phyloP scores from a whole-genome alignment of 179 eudicot genomes.

The Corrigiola litoralis region DNA sequence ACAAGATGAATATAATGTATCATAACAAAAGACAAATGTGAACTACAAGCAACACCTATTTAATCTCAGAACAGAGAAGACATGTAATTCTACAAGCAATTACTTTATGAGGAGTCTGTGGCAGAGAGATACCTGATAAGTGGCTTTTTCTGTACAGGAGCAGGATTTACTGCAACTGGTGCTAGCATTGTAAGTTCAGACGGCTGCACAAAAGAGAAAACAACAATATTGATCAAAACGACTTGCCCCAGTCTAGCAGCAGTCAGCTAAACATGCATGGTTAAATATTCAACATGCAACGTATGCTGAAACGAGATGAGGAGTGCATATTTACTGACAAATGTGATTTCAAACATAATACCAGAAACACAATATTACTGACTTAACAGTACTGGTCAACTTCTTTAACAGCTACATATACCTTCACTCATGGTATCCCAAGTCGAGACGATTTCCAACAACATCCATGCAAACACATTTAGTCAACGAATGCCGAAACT shows the following conservation, averaged over 20 bases:
- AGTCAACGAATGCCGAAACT: too few species aligned
- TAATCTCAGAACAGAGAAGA: too few species aligned
- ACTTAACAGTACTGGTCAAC: too few species aligned
- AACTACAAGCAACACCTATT: neutral
- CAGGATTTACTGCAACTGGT: conserved; percentile 31
- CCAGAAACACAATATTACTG: too few species aligned
- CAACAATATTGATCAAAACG: neutral
- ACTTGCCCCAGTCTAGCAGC: neutral
- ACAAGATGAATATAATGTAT: neutral
- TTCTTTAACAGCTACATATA: too few species aligned
- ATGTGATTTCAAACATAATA: too few species aligned
- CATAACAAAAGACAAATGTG: neutral
- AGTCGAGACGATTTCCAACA: neutral
- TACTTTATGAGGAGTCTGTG: neutral
- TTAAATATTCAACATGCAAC: too few species aligned
- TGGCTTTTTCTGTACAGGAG: conserved; percentile 43
- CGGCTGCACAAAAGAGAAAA: conserved; percentile 31
- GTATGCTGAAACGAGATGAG: too few species aligned
- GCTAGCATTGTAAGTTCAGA: conserved; percentile 45
- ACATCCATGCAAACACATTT: neutral
- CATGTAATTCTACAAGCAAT: too few species aligned
- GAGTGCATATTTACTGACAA: too few species aligned
- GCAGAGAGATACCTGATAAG: conserved; percentile 43
- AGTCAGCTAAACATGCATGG: too few species aligned
- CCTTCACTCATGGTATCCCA: too few species aligned